phyloP scores from a whole-genome alignment of 2,329 filamentous ascomycete species.

The Aspergillaceae sp. region DNA sequence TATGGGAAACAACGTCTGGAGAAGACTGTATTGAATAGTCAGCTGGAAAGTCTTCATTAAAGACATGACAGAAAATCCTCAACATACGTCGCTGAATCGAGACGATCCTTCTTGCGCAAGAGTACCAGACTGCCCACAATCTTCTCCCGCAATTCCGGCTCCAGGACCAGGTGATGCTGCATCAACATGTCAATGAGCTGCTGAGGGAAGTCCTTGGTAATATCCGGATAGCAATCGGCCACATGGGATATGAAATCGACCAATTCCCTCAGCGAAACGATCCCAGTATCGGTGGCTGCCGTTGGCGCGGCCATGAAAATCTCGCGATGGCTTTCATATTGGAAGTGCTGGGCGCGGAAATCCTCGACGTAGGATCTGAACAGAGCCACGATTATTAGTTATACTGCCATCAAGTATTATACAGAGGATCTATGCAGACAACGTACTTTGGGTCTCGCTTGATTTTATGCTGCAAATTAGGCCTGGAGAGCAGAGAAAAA shows the following conservation, averaged over 20 bases:
- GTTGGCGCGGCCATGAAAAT: constrained; percentile 81
- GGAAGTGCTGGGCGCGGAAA: constrained; percentile 77
- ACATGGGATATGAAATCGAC: constrained; percentile 92
- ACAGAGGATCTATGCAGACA: background rate
- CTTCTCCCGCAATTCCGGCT: constrained; percentile 84
- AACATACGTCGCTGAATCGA: constrained; percentile 63
- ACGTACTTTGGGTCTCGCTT: constrained; percentile 69
- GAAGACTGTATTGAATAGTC: constrained; percentile 39
- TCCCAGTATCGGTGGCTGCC: constrained; percentile 65
- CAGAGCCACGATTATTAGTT: constrained; percentile 4
- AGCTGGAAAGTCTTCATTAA: background rate
- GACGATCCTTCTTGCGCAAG: constrained; percentile 80
- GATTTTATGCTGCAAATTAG: constrained; percentile 87
- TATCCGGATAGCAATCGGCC: constrained; percentile 81
- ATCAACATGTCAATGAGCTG: constrained; percentile 75
- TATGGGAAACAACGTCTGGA: constrained; percentile 91
- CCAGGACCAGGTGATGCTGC: constrained; percentile 71
- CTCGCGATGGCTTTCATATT: constrained; percentile 84
- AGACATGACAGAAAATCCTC: background rate
- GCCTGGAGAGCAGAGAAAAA: constrained; percentile 37
- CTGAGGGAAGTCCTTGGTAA: constrained; percentile 66
- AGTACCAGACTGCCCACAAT: constrained; percentile 84
- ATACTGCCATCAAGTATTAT: background rate
- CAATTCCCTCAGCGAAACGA: constrained; percentile 79
- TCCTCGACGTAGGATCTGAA: constrained; percentile 77